A percentile compares a stretch with the other conserved stretches of the same genome.
Evolutionary conservation across 306 rosid genomes (phyloP).

Genomic region (Malus domestica): DNA sequence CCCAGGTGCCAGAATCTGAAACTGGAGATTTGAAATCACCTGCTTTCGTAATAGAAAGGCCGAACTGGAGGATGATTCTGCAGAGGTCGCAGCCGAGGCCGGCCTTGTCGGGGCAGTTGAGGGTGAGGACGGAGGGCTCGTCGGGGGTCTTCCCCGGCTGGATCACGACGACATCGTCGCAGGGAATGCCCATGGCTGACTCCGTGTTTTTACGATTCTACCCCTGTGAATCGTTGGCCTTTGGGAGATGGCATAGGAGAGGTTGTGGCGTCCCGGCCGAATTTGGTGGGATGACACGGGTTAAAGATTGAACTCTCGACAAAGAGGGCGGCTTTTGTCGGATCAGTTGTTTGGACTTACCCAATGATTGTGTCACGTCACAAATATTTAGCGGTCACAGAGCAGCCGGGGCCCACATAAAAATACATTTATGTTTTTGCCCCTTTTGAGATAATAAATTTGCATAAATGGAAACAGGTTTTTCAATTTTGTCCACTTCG

Average conservation of each 20-base stretch:
- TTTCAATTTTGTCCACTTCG: too few relatives aligned
- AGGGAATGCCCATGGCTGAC: conserved; percentile 49
- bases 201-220: not conserved
- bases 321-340: not conserved
- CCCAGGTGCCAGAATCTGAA: not conserved
- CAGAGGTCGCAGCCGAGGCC: conserved; percentile 85
- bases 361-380: not conserved
- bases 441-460: not conserved
- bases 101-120: conserved; percentile 79
- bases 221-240: not conserved
- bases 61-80: conserved; percentile 59
- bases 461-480: too few relatives aligned
- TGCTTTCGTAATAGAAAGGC: conserved; percentile 53
- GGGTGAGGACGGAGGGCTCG: conserved; percentile 53
- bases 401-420: not conserved
- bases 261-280: not conserved
- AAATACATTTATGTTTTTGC: not conserved
- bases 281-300: not conserved
- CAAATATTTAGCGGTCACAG: not conserved
- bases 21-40: conserved; percentile 20
- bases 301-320: not conserved
- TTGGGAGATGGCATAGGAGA: not conserved
- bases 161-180: conserved; percentile 61
- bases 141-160: conserved; percentile 27
- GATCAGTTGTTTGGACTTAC: not conserved